Evolutionary conservation across 768 basidiomycete species (phyloP), one percentile per base, ranked within the genome.

Genomic region (Inosperma sp.): DNA sequence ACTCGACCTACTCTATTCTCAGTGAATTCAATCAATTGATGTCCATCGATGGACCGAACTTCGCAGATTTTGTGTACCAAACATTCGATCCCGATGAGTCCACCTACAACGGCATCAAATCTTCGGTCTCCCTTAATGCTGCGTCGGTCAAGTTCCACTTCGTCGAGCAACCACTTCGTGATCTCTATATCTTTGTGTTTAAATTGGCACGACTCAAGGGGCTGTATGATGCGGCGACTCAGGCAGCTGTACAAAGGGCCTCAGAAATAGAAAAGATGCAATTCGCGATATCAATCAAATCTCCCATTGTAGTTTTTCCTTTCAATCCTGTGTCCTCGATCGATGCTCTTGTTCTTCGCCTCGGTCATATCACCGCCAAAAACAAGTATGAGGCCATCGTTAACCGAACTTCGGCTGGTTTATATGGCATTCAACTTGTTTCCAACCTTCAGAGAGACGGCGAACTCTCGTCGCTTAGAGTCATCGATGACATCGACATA

Each of bases 191-290:
- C 17, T 99, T 94, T 69, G 65, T 92, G 30, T 72, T 81, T 52
- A 88, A 92, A 63, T 81, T 99, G 30, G 89, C 93, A 4, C 84
- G 83, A 56, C 82, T 99, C 59, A 98, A 98, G 71, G 88, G 87
- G 2, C 65, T 98, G 9, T 98, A 98, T 57, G 95, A 99, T 67
- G 83, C 93, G 16, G 93, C 95, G 9, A 88, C 91, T 2, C 84
- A 90, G 63, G 95, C 82, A 17, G 96, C 96, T 31, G 93, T 90
- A 21, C 91, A 97, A 64, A 77, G 80, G 41, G 96, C 93, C 4
- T 83, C 91, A n/a, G 90, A 89, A 65, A 88, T 94, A n/a, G 85
- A 89, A 58, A 81, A 84, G 45, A 93, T 98, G 88, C 82, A 90
- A 65, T 97, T 93, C 68, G 81, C 92, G 51, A 65, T 98, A n/a